These are phyloP conservation scores for Populus hybrid DNA, from an alignment of 441 rosid genomes.

Conservation along the genomic window DNA sequence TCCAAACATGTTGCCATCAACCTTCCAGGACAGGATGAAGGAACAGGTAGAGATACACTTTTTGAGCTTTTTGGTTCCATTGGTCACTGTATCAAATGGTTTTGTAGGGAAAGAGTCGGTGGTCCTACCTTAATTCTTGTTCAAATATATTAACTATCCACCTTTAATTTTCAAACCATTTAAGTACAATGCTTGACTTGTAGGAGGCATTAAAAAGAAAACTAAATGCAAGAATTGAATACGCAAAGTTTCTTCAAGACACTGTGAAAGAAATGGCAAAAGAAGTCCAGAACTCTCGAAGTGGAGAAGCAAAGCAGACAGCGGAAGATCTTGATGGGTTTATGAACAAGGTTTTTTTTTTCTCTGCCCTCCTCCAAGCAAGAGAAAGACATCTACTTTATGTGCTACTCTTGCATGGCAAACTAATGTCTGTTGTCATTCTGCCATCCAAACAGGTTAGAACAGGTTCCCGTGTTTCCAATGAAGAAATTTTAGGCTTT, in stretches of 20 bases:
- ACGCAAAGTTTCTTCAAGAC: slow-evolving; percentile 93
- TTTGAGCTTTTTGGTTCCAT: slow-evolving; percentile 6
- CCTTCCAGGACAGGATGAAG: slow-evolving; percentile 98
- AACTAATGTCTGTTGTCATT: background rate
- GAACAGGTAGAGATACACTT: slow-evolving; percentile 67
- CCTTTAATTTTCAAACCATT: background rate
- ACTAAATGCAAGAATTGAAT: slow-evolving; percentile 91
- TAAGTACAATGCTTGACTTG: slow-evolving; percentile 22
- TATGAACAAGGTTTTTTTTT: slow-evolving; percentile 63
- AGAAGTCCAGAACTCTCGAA: slow-evolving; percentile 68
- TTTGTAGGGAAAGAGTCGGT: background rate
- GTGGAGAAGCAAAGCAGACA: slow-evolving; percentile 35
- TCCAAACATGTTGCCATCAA: slow-evolving; percentile 97
- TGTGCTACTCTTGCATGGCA: background rate
- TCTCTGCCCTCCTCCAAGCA: background rate
- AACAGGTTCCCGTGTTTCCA: slow-evolving; percentile 60
- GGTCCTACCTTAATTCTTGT: background rate
- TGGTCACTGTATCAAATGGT: background rate
- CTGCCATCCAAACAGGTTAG: slow-evolving; percentile 51
- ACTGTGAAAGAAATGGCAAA: slow-evolving; percentile 96
- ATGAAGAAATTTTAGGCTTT: slow-evolving; percentile 80
- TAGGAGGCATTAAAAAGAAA: slow-evolving; percentile 88
- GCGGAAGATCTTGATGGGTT: slow-evolving; percentile 53
- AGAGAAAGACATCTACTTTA: background rate
- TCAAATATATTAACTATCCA: background rate